These are phyloP conservation scores for Eucalyptus globulus DNA, from an alignment of 345 rosid species.

Conservation along the genomic window DNA sequence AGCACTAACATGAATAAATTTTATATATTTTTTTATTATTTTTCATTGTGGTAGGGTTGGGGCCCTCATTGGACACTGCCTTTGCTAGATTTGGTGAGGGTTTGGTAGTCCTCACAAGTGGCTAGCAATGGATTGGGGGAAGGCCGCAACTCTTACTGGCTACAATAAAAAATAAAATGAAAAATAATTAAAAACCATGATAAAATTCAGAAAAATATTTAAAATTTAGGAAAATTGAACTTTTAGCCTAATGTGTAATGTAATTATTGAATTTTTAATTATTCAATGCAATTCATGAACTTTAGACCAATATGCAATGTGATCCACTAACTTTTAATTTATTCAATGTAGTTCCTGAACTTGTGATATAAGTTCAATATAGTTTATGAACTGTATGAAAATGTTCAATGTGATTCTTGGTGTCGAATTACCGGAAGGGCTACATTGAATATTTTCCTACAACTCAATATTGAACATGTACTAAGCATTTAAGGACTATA, in stretches of 20 bases:
- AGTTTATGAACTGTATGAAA: rapidly evolving
- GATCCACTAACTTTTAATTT: too few species aligned
- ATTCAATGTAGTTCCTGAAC: rapidly evolving
- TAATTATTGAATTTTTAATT: too few species aligned
- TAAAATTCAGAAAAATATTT: too few species aligned
- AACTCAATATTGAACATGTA: rapidly evolving
- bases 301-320: too few species aligned
- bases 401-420: rapidly evolving
- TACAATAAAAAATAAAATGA: too few species aligned
- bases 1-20: rapidly evolving
- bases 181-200: too few species aligned
- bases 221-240: rapidly evolving
- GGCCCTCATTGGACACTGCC: rapidly evolving
- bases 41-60: rapidly evolving
- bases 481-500: rapidly evolving
- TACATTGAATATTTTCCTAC: too few species aligned
- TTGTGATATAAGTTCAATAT: rapidly evolving
- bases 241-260: rapidly evolving
- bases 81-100: background rate
- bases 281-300: rapidly evolving
- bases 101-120: rapidly evolving
- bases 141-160: rapidly evolving
- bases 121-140: background rate
- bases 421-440: rapidly evolving
- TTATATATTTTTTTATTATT: too few species aligned